A percentile compares a stretch with the other conserved stretches of the same genome.
Evolutionary conservation across 2,329 filamentous ascomycete genomes (phyloP).

Genomic region (Xylaria hypoxylon): DNA sequence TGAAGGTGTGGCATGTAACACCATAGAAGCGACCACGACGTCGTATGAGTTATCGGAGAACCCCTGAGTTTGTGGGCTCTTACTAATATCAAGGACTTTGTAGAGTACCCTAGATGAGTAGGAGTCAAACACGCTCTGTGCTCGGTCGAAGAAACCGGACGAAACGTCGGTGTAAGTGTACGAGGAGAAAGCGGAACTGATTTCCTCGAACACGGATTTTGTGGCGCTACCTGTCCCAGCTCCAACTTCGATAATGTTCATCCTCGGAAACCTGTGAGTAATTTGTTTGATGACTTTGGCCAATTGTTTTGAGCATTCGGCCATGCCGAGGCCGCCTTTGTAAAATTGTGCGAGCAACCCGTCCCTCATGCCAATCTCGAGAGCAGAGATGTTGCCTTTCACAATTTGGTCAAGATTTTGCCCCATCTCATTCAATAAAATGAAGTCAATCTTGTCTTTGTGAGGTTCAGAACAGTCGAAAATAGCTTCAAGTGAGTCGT

Average conservation of each 20-base stretch:
- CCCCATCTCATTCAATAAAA: no score
- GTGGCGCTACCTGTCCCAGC: constrained; percentile 16
- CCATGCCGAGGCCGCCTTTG: no score
- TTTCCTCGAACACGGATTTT: neutral
- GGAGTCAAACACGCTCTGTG: constrained; percentile 11
- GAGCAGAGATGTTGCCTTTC: no score
- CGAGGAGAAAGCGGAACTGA: no score
- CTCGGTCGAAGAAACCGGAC: constrained; percentile 20
- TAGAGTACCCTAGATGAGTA: constrained; percentile 25
- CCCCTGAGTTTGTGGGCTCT: constrained; percentile 52
- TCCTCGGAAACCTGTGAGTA: constrained; percentile 23
- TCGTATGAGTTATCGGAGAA: constrained; percentile 52
- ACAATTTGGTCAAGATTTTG: no score
- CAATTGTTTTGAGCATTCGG: no score
- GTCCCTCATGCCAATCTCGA: no score
- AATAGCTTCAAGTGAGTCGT: no score
- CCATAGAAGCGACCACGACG: constrained; percentile 54
- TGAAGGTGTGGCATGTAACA: constrained; percentile 54
- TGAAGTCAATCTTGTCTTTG: no score
- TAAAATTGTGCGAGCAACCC: no score
- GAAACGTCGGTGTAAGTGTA: constrained; percentile 35
- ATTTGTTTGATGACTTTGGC: no score
- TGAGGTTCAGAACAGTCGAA: no score
- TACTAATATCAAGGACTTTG: constrained; percentile 42
- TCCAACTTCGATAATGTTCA: constrained; percentile 21